Base-by-base conservation (phyloP, 306 rosid species). In the Cucumis cinereus region DNA sequence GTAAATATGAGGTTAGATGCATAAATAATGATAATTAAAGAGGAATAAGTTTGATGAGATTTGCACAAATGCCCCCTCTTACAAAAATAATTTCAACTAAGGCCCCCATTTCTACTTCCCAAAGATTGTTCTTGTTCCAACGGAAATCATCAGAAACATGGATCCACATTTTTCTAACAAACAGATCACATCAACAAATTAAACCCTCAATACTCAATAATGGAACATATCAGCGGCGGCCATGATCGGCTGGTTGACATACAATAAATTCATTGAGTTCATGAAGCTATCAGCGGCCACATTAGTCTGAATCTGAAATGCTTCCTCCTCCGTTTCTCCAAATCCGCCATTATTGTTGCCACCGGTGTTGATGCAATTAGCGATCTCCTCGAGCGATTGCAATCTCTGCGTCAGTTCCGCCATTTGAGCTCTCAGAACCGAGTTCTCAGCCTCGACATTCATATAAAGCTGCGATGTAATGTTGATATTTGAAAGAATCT, bases 321-420 rank as follows among this genome's bases (percentile, higher is more conserved):
- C 54, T 41, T 67, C 73, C 30, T 61, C 68, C 43, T 60, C 49
- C 14, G 79, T 83, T 16, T 30, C 38, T 23, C 75, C 82, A 15
- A 79, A 52, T 20, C 70, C 60, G 43, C 84, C 89, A 23, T 61
- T 35, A 23, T 61, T 45, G 67, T 15, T 30, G 47, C 68, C 12
- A 20, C 15, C n/a, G 35, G 59, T 23, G 84, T 82, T 80, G 80
- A 88, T 83, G 82, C 54, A 81, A 73, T 69, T 76, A 35, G 85
- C 50, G 76, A 93, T 93, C 43, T 85, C 90, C 40, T 85, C 84
- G 0, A 93, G 87, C 6, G 97, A 91, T 38, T 88, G 84, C 17
- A 93, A 85, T 43, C 96, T 86, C 20, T 91, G 91, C 66, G 77
- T 80, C 55, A 93, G 89, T 55, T 93, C 98, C 17, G 12, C 78